Evolutionary conservation across 176 grass and related monocot species (phyloP), one percentile per base, ranked within the genome.

Genomic region (Elymus sibiricus): DNA sequence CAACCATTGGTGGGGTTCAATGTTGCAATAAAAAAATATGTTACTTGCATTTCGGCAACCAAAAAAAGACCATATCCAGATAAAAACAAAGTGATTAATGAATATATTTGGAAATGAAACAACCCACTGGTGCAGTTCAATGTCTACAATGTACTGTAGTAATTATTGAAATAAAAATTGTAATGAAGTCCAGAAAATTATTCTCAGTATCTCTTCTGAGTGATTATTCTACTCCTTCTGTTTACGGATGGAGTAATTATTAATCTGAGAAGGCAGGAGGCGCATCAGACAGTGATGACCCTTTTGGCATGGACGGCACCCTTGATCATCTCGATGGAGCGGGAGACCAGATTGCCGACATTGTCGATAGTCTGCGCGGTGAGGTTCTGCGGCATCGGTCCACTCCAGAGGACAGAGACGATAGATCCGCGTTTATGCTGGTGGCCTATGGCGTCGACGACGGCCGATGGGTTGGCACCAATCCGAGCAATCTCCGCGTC

Each of bases 321-420:
- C 84, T 58, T 94, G 47, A 91, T 91, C 81, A 83, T 94, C 67
- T 71, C 38, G 35, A 94, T 66, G 31, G 74, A 73, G 16, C 28
- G 4, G 40, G 34, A 76, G n/a, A 94, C 44, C 70, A 46, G 70
- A 58, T 21, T 47, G 29, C 61, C 87, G 5, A 81, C 19, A 3
- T 47, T 64, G n/a, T 89, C 37, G 5, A 69, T 34, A 61, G 44
- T 40, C 22, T 34, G 43, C 1, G 34, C 3, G 0, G 62, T 66
- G 15, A 85, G 72, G 35, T 76, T 53, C 0, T 65, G 22, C 11
- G 51, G 46, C 19, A 75, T 12, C 19, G 53, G 37, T 14, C 61
- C 49, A 17, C 70, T 13, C 21, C 11, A 78, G 15, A 77, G 76
- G 11, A 77, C 43, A 0, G 89, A 89, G 26, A 94, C 68, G 15